phyloP scores from a whole-genome alignment of 306 rosid species.

The Quillaja saponaria region DNA sequence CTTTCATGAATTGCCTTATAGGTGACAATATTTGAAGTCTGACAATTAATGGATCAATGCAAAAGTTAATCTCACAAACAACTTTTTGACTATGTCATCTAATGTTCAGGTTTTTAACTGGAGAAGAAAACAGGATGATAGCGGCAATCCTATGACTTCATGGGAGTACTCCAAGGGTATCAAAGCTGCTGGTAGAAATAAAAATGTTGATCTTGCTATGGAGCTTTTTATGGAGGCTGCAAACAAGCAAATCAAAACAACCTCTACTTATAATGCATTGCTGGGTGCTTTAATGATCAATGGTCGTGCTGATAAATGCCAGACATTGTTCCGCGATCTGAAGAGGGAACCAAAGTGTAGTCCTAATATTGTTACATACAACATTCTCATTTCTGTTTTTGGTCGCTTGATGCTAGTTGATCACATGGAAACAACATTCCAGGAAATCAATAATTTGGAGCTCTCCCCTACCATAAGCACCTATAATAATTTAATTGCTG shows the following conservation, averaged over 20 bases:
- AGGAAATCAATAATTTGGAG: constrained; percentile 42
- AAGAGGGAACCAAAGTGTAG: constrained; percentile 47
- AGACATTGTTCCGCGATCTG: constrained; percentile 56
- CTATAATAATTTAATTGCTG: constrained; percentile 67
- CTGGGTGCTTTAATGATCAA: constrained; percentile 73
- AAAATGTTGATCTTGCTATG: constrained; percentile 53
- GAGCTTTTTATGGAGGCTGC: constrained; percentile 65
- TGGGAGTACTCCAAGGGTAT: constrained; percentile 70
- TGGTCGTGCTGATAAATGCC: constrained; percentile 54
- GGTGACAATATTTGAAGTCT: background rate
- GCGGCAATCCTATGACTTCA: constrained; percentile 34
- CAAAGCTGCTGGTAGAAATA: constrained; percentile 55
- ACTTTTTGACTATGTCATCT: constrained; percentile 4
- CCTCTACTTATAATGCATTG: constrained; percentile 67
- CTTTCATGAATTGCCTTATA: background rate
- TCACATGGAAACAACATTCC: constrained; percentile 63
- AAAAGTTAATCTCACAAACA: background rate
- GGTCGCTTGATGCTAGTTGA: constrained; percentile 69
- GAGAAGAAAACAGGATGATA: constrained; percentile 44
- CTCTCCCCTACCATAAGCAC: constrained; percentile 50
- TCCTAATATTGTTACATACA: constrained; percentile 56
- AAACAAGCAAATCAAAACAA: constrained; percentile 44
- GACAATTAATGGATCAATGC: background rate
- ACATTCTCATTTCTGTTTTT: constrained; percentile 52
- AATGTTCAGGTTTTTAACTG: constrained; percentile 64